These are phyloP conservation scores for Trichoderma erinaceum DNA, from an alignment of 495 filamentous ascomycete species.

Conservation along the genomic window DNA sequence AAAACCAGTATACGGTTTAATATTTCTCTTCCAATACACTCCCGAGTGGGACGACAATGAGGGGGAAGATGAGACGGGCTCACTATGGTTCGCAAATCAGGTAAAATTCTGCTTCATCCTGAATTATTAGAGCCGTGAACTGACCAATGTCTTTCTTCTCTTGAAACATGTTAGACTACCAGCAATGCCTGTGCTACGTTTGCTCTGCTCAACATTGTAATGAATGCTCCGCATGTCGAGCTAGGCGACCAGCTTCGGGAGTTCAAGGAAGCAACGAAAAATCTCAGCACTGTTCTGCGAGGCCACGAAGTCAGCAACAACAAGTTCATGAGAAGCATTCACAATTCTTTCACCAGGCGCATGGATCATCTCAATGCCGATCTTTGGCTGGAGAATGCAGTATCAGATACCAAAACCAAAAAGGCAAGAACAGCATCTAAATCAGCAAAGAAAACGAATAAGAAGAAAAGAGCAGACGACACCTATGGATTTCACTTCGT, in stretches of 20 bases:
- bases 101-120: conserved; percentile 34
- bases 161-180: conserved; percentile 48
- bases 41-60: conserved; percentile 39
- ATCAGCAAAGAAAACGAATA: conserved; percentile 29
- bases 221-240: conserved; percentile 60
- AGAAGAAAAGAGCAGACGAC: conserved; percentile 22
- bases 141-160: not conserved
- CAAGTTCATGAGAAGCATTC: conserved; percentile 68
- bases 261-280: conserved; percentile 66
- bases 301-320: conserved; percentile 70
- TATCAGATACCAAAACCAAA: conserved; percentile 40
- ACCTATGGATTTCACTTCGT: conserved; percentile 71
- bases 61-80: conserved; percentile 36
- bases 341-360: conserved; percentile 80
- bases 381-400: conserved; percentile 58
- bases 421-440: conserved; percentile 30
- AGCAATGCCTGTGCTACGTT: conserved; percentile 83
- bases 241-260: conserved; percentile 59
- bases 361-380: conserved; percentile 77
- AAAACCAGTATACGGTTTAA: conserved; percentile 70
- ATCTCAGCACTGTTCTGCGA: conserved; percentile 62
- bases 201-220: conserved; percentile 83
- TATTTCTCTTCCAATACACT: conserved; percentile 74
- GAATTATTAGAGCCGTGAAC: not conserved
- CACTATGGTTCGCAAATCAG: conserved; percentile 94